Conservation (phyloP, 805 yeast species). For the Candida wancherniae region DNA sequence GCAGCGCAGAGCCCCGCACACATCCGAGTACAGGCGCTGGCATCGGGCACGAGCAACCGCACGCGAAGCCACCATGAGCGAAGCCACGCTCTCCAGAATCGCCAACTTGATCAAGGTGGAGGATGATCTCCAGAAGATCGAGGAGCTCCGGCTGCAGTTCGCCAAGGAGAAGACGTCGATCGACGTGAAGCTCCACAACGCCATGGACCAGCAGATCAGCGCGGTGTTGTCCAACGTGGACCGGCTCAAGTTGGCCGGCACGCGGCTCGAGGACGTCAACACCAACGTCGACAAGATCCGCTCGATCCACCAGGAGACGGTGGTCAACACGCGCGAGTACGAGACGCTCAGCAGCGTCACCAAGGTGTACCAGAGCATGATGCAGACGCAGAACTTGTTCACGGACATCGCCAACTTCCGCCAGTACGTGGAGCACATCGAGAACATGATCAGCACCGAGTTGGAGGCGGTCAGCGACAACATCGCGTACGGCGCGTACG, state of each 20-base stretch:
- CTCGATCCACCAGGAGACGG: slow-evolving; percentile 51
- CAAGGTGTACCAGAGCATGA: slow-evolving; percentile 64
- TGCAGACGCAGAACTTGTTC: slow-evolving; percentile 61
- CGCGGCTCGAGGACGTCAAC: slow-evolving; percentile 33
- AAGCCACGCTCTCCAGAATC: slow-evolving; percentile 37
- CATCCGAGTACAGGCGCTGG: neutral
- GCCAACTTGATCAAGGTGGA: slow-evolving; percentile 38
- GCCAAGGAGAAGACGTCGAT: slow-evolving; percentile 67
- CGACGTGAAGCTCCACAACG: slow-evolving; percentile 69
- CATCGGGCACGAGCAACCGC: neutral
- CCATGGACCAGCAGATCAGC: slow-evolving; percentile 61
- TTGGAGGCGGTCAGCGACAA: slow-evolving; percentile 28
- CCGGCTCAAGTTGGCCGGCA: slow-evolving; percentile 43
- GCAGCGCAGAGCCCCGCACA: no score
- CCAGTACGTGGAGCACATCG: slow-evolving; percentile 45
- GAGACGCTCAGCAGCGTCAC: slow-evolving; percentile 66
- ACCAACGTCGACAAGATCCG: slow-evolving; percentile 39
- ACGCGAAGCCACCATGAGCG: slow-evolving; percentile 27
- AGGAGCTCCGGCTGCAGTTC: slow-evolving; percentile 50
- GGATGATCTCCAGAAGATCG: slow-evolving; percentile 54
- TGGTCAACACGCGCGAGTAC: slow-evolving; percentile 59
- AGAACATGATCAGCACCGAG: slow-evolving; percentile 46
- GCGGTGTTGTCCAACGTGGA: slow-evolving; percentile 50
- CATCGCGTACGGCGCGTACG: slow-evolving; percentile 43
- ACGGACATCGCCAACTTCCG: slow-evolving; percentile 56